Evolutionary conservation across 2,329 filamentous ascomycete genomes (phyloP).

Genomic region (Drechslerella coelobrocha): DNA sequence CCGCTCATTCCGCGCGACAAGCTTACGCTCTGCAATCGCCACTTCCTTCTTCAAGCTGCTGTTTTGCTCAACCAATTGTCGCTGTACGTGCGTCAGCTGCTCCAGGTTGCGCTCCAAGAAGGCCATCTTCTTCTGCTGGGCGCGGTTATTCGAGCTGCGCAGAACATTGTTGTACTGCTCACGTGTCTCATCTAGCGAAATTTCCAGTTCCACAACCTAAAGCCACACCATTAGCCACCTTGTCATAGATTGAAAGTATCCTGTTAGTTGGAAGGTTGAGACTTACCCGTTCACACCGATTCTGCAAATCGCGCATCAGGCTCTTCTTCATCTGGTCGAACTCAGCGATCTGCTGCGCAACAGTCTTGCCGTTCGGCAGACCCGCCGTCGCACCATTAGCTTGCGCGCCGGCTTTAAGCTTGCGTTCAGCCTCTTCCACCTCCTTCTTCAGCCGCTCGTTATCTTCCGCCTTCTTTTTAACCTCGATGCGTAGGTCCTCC

Average conservation of each 20-base stretch:
- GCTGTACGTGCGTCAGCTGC: conserved; percentile 94
- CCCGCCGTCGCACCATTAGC: conserved; percentile 66
- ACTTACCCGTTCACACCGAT: conserved; percentile 83
- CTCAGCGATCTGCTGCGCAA: conserved; percentile 97
- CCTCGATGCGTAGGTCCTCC: conserved; percentile 77
- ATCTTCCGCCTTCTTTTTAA: conserved; percentile 79
- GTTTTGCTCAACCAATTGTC: conserved; percentile 98
- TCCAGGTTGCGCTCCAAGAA: conserved; percentile 98
- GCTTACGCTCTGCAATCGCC: conserved; percentile 94
- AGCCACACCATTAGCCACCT: conserved; percentile 20
- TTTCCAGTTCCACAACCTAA: conserved; percentile 87
- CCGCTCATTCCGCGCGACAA: conserved; percentile 94
- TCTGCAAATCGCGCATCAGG: conserved; percentile 96
- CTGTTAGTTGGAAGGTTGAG: conserved; percentile 34
- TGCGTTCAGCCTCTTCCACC: conserved; percentile 78
- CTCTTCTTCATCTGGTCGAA: conserved; percentile 99
- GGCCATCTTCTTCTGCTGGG: conserved; percentile 99
- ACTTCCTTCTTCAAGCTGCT: conserved; percentile 98
- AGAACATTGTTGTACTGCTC: conserved; percentile 99
- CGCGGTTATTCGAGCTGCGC: conserved; percentile 93
- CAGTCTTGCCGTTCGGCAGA: conserved; percentile 80
- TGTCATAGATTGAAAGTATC: conserved; percentile 6
- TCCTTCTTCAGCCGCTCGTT: conserved; percentile 79
- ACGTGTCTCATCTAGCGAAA: conserved; percentile 92
- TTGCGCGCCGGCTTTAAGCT: conserved; percentile 70